Percentiles rank a stretch among this genome's conserved stretches.
phyloP scores from a whole-genome alignment of 1,284 basidiomycete species.

The Neotropicomus parvogracilis region DNA sequence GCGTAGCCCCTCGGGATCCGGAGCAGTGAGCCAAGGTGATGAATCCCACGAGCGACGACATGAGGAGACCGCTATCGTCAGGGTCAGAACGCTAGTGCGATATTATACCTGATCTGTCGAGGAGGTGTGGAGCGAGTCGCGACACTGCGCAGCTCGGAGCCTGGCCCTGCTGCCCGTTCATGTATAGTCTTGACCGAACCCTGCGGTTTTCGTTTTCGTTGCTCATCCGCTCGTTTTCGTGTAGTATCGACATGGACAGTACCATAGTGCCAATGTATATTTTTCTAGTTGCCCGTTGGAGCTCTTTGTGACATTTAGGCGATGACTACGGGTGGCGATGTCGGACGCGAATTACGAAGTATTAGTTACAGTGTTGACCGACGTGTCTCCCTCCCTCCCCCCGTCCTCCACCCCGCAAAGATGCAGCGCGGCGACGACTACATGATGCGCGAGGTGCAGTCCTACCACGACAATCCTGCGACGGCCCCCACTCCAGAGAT shows the following conservation, averaged over 20 bases:
- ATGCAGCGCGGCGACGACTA: slow-evolving; percentile 32
- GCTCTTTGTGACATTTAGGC: too few species aligned
- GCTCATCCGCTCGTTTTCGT: neutral
- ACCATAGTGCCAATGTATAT: slow-evolving; percentile 3
- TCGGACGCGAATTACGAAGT: slow-evolving; percentile 9
- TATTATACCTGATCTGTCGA: slow-evolving; percentile 20
- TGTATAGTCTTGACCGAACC: slow-evolving; percentile 5
- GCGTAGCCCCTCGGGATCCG: slow-evolving; percentile 7
- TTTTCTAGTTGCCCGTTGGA: neutral
- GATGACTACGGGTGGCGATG: too few species aligned
- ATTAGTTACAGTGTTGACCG: too few species aligned
- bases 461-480: slow-evolving; percentile 26
- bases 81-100: slow-evolving; percentile 1
- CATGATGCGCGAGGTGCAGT: slow-evolving; percentile 28
- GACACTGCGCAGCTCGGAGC: slow-evolving; percentile 2
- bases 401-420: neutral
- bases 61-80: slow-evolving; percentile 2
- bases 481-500: slow-evolving; percentile 25
- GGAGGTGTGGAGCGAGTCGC: slow-evolving; percentile 14
- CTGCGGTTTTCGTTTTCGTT: neutral
- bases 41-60: slow-evolving; percentile 6
- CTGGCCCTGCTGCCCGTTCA: slow-evolving; percentile 13
- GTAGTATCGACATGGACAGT: neutral
- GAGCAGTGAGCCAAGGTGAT: neutral
- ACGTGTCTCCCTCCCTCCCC: neutral